Conservation (phyloP, 2,329 filamentous ascomycete species). For the Atkinsonella texensis region DNA sequence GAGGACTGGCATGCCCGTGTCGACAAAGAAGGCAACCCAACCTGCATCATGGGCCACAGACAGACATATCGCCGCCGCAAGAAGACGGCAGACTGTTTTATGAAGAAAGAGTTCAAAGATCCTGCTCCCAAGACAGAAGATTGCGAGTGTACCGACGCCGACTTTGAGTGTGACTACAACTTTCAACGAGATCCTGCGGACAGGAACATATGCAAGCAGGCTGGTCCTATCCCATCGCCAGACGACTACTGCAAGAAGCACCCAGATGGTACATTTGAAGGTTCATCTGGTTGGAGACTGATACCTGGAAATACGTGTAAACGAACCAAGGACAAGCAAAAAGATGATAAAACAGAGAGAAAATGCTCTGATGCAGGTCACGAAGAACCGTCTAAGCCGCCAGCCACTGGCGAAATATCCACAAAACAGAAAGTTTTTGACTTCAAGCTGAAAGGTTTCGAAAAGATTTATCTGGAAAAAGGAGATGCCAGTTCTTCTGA, state of each 20-base stretch:
- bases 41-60: conserved; percentile 91
- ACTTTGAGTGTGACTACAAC: conserved; percentile 97
- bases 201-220: conserved; percentile 54
- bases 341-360: conserved; percentile 61
- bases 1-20: conserved; percentile 81
- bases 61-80: conserved; percentile 80
- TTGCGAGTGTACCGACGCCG: conserved; percentile 70
- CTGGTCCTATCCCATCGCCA: conserved; percentile 51
- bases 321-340: conserved; percentile 45
- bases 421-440: conserved; percentile 51
- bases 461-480: conserved; percentile 69
- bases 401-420: conserved; percentile 54
- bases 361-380: conserved; percentile 55
- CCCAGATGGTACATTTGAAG: conserved; percentile 62
- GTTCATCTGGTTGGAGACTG: conserved; percentile 79
- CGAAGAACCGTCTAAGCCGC: conserved; percentile 29
- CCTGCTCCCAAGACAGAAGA: conserved; percentile 55
- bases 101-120: conserved; percentile 76
- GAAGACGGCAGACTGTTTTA: conserved; percentile 77
- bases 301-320: conserved; percentile 76
- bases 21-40: conserved; percentile 67
- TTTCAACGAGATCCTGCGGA: conserved; percentile 58
- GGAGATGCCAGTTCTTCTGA: conserved; percentile 47
- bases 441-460: conserved; percentile 36
- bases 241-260: conserved; percentile 58